Evolutionary conservation across 345 rosid species (phyloP).

Genomic region (Chamaenerion angustifolium): DNA sequence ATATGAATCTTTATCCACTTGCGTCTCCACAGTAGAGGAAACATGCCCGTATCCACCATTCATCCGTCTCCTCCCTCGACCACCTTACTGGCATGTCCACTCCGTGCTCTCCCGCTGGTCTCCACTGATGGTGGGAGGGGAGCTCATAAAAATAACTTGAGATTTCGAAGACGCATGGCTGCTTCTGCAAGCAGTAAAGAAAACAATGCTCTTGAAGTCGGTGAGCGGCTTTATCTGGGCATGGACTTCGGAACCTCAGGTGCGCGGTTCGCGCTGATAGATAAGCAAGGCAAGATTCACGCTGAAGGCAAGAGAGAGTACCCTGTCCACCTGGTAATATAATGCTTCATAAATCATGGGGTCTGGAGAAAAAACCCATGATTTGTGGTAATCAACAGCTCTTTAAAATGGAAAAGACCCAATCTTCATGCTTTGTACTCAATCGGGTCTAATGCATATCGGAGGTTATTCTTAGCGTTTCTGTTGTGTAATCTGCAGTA

Average conservation of each 20-base stretch:
- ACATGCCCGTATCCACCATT: background rate
- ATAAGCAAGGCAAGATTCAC: slow-evolving; percentile 40
- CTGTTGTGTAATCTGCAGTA: no score
- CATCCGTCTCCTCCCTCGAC: background rate
- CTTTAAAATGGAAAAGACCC: background rate
- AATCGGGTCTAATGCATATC: no score
- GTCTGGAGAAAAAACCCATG: background rate
- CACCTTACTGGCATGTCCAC: background rate
- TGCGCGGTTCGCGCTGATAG: slow-evolving; percentile 66
- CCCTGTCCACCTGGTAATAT: slow-evolving; percentile 35
- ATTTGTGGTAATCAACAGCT: no score
- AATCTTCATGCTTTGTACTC: background rate
- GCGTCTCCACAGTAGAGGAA: no score
- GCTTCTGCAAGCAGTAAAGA: slow-evolving; percentile 10
- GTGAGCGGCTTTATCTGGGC: slow-evolving; percentile 54
- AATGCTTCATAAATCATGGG: background rate
- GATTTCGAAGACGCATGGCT: slow-evolving; percentile 19
- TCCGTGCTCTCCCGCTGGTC: slow-evolving; percentile 6
- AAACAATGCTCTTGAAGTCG: slow-evolving; percentile 8
- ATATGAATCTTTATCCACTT: background rate
- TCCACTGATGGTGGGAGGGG: slow-evolving; percentile 5
- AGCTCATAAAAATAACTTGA: slow-evolving; percentile 4
- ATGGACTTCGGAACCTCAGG: slow-evolving; percentile 98
- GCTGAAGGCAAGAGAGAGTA: slow-evolving; percentile 63
- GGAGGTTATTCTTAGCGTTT: no score